Conservation (phyloP, 257 asterid species). For the Verbena officinalis region DNA sequence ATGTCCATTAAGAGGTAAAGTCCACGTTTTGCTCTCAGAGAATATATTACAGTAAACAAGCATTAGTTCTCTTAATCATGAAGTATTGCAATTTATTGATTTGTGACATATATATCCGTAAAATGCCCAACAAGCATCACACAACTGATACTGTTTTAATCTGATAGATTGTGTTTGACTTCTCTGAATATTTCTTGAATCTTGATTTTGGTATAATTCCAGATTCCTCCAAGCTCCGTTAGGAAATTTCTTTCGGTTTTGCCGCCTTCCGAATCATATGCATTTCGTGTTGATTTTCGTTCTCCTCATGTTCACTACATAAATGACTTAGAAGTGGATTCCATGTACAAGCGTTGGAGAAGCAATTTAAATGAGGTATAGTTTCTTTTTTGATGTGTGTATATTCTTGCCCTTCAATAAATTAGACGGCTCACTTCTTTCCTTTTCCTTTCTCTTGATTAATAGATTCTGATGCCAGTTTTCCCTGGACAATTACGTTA, state of each 20-base stretch:
- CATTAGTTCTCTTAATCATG: too few relatives aligned
- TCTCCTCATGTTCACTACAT: constrained; percentile 87
- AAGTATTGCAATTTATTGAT: too few relatives aligned
- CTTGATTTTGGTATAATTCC: constrained; percentile 33
- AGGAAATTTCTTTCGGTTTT: constrained; percentile 81
- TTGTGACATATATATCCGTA: neutral
- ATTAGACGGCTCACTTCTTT: constrained; percentile 27
- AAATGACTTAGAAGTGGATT: constrained; percentile 90
- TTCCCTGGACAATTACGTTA: constrained; percentile 98
- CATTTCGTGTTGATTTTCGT: constrained; percentile 93
- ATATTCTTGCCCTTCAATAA: constrained; percentile 11
- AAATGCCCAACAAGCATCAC: too few relatives aligned
- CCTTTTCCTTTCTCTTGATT: constrained; percentile 26
- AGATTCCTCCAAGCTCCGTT: constrained; percentile 81
- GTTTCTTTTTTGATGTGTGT: constrained; percentile 11
- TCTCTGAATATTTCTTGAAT: constrained; percentile 24
- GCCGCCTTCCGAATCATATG: constrained; percentile 78
- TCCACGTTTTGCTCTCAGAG: constrained; percentile 12
- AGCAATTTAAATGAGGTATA: constrained; percentile 89
- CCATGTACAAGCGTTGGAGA: constrained; percentile 95
- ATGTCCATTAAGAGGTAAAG: constrained; percentile 8
- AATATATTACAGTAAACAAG: neutral
- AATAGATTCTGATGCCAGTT: constrained; percentile 95
- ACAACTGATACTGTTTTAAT: constrained; percentile 13
- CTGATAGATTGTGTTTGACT: constrained; percentile 24